These are phyloP conservation scores for Clavispora fructus DNA, from an alignment of 805 yeast genomes.

Conservation along the genomic window DNA sequence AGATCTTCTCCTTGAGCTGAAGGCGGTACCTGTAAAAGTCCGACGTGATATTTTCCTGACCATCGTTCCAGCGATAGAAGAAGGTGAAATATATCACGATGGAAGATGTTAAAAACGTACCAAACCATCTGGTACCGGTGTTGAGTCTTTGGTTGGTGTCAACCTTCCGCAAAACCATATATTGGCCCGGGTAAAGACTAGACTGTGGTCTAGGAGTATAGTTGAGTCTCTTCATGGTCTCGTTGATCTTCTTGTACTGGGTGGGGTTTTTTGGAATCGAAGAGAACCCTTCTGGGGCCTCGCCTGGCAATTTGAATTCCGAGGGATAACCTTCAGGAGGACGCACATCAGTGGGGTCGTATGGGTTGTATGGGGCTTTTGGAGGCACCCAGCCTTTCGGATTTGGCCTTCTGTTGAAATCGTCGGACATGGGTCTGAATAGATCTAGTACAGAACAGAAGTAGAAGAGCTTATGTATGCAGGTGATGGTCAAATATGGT, in stretches of 20 bases:
- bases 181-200: constrained; percentile 72
- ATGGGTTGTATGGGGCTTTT: constrained; percentile 80
- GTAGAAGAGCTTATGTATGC: not conserved
- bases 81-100: constrained; percentile 58
- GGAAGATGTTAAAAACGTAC: constrained; percentile 44
- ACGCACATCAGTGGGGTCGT: constrained; percentile 68
- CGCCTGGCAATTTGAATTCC: constrained; percentile 66
- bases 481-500: not conserved
- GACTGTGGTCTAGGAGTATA: constrained; percentile 77
- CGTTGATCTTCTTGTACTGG: constrained; percentile 62
- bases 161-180: constrained; percentile 60
- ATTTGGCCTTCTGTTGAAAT: constrained; percentile 59
- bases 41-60: constrained; percentile 69
- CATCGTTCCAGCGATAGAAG: constrained; percentile 81
- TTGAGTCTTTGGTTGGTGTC: constrained; percentile 49
- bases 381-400: constrained; percentile 81
- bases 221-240: constrained; percentile 67
- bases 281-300: constrained; percentile 48
- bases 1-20: constrained; percentile 45
- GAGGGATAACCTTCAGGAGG: constrained; percentile 87
- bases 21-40: constrained; percentile 61
- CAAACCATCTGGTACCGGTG: constrained; percentile 56
- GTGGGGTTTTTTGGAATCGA: constrained; percentile 61
- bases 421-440: constrained; percentile 9
- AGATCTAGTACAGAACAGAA: not conserved